A percentile compares a stretch with the other conserved stretches of the same genome.
Evolutionary conservation across 208 protist genomes (phyloP).

Genomic region (Trypanosomatidae sp.): DNA sequence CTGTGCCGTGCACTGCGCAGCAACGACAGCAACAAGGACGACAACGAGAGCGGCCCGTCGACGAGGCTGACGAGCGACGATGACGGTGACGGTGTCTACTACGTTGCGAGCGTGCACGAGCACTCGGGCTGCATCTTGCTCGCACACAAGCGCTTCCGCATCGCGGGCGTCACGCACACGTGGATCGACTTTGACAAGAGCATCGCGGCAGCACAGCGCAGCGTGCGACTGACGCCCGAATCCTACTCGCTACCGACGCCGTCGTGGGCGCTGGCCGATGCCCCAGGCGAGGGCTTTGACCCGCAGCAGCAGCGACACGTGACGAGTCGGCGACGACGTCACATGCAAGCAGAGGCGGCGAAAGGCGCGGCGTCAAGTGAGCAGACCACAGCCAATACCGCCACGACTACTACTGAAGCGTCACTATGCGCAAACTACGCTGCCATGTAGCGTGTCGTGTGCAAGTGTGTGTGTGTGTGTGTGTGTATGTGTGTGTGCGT

Average conservation of each 20-base stretch:
- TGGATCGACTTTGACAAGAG: slow-evolving; percentile 79
- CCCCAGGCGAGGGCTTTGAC: slow-evolving; percentile 74
- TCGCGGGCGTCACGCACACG: slow-evolving; percentile 49
- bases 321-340: slow-evolving; percentile 19
- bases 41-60: no score
- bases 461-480: slow-evolving; percentile 1
- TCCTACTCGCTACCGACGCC: slow-evolving; percentile 73
- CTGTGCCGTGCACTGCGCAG: slow-evolving; percentile 47
- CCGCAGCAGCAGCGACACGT: slow-evolving; percentile 59
- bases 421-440: neutral
- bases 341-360: slow-evolving; percentile 6
- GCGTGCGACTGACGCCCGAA: slow-evolving; percentile 45
- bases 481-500: neutral
- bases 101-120: slow-evolving; percentile 72
- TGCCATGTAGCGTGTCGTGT: neutral
- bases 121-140: slow-evolving; percentile 85
- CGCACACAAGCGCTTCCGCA: slow-evolving; percentile 49
- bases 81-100: slow-evolving; percentile 40
- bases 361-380: neutral
- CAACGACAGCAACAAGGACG: no score
- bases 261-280: slow-evolving; percentile 48
- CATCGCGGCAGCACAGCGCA: slow-evolving; percentile 11
- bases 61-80: no score
- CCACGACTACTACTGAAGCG: neutral
- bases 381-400: neutral